Evolutionary conservation across 2,329 filamentous ascomycete genomes (phyloP), one percentile per base, ranked within the genome.

Genomic region (Fusarium sacchari): DNA sequence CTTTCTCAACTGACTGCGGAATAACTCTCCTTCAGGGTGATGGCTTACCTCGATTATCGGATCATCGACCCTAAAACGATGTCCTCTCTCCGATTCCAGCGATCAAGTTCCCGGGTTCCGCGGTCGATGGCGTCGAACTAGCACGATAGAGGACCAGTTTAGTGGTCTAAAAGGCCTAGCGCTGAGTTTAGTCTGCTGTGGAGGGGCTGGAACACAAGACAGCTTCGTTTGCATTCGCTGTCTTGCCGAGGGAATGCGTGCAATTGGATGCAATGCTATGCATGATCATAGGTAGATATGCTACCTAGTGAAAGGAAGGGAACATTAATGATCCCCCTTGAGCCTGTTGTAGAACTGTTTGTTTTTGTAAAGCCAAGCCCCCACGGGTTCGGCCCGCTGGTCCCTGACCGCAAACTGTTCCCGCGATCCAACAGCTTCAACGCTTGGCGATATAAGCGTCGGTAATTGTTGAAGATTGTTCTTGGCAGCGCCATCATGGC

Each of bases 281-380:
- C 14, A 43, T 3, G 32, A 44, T 14, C 22, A 40, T 20, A 26
- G 47, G 10, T n/a, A n/a, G n/a, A n/a, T n/a, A n/a, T n/a, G n/a
- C n/a, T n/a, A n/a, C n/a, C 47, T 50, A 50, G 47, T 34, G 32
- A 36, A 24, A 24, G 18, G 22, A 26, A 32, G 30, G 53, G 66
- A 70, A 52, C 6, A 70, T 70, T n/a, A 43, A 70, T 65, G 22
- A 65, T 70, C 49, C 66, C 66, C 2, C 59, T 20, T 20, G 22
- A n/a, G 9, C 34, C 39, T 17, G 14, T 43, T 17, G 14, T 43
- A 32, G 36, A 17, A 22, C 15, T 40, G 13, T 37, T 44, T 42
- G 46, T 64, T 43, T 42, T 62, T 46, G 39, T 44, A 55, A 50
- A 22, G 47, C 15, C 8, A 28, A 26, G 34, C 60, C 39, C 46